Percentiles rank a stretch among this genome's conserved stretches.
Evolutionary conservation across 345 rosid species (phyloP).

Genomic region (Dipteronia dyeriana): DNA sequence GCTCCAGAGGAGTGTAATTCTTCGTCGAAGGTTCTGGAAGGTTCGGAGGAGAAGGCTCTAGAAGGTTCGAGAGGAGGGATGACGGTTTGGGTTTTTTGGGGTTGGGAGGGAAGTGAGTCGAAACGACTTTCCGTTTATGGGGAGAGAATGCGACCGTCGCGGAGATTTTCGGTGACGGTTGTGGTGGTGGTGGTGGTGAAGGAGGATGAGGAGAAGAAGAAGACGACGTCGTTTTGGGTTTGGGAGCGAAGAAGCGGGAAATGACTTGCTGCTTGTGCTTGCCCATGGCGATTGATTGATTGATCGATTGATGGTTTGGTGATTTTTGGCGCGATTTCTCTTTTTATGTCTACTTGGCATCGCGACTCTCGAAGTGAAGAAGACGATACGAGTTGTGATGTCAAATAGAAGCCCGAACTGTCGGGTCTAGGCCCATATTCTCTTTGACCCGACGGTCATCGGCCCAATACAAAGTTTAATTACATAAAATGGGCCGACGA

Average conservation of each 20-base stretch:
- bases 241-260: conserved; percentile 88
- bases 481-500: no score
- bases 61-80: conserved; percentile 39
- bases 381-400: no score
- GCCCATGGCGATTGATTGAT: conserved; percentile 41
- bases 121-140: conserved; percentile 69
- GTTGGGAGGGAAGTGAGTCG: conserved; percentile 44
- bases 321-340: conserved; percentile 28
- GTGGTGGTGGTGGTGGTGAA: conserved; percentile 22
- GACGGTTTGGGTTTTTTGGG: conserved; percentile 56
- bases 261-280: conserved; percentile 81
- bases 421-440: no score
- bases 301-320: no score
- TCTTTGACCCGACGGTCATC: no score
- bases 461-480: no score
- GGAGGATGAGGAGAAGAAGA: background rate
- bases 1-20: conserved; percentile 83
- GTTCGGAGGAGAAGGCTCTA: background rate
- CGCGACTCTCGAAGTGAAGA: background rate
- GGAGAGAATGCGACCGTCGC: conserved; percentile 75
- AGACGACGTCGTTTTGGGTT: conserved; percentile 39
- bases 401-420: no score
- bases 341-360: background rate
- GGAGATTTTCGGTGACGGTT: conserved; percentile 51
- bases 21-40: conserved; percentile 40